phyloP scores from a whole-genome alignment of 129 eudicot species.

The Escallonia rubra region DNA sequence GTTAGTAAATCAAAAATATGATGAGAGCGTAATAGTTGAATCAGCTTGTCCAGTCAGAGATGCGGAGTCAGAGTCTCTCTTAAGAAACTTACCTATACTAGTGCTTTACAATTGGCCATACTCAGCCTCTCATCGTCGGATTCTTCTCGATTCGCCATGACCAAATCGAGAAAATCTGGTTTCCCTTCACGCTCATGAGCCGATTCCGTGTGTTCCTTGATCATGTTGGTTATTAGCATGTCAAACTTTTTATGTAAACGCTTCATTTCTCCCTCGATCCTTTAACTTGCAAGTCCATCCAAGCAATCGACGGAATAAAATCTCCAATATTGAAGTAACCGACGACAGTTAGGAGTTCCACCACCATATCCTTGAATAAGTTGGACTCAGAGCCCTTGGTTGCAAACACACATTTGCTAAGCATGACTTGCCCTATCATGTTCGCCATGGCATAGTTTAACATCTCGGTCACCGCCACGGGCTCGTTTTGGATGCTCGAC shows the following conservation, averaged over 20 bases:
- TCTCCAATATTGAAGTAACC: slow-evolving; percentile 29
- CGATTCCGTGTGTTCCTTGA: slow-evolving; percentile 19
- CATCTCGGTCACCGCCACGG: slow-evolving; percentile 26
- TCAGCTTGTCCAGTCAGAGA: too few relatives aligned
- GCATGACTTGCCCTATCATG: slow-evolving; percentile 24
- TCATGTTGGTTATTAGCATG: slow-evolving; percentile 10
- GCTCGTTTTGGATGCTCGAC: slow-evolving; percentile 6
- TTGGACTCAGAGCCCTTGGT: slow-evolving; percentile 2
- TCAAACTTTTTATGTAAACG: slow-evolving; percentile 25
- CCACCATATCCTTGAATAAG: slow-evolving; percentile 17
- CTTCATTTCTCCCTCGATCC: slow-evolving; percentile 32
- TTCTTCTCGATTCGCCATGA: slow-evolving; percentile 25
- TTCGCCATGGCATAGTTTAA: slow-evolving; percentile 30
- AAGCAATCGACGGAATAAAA: slow-evolving; percentile 22
- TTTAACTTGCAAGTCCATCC: slow-evolving; percentile 44
- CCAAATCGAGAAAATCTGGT: slow-evolving; percentile 37
- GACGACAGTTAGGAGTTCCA: slow-evolving; percentile 15
- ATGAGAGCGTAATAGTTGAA: too few relatives aligned
- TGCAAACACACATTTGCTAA: not conserved
- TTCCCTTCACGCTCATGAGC: slow-evolving; percentile 23
- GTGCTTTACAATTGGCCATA: slow-evolving; percentile 35
- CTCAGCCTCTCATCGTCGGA: slow-evolving; percentile 24
- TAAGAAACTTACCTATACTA: slow-evolving; percentile 27
- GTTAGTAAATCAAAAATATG: too few relatives aligned
- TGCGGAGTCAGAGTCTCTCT: too few relatives aligned